Conservation (phyloP, 148 eudicot genomes). For the Vaccinium corymbosum region DNA sequence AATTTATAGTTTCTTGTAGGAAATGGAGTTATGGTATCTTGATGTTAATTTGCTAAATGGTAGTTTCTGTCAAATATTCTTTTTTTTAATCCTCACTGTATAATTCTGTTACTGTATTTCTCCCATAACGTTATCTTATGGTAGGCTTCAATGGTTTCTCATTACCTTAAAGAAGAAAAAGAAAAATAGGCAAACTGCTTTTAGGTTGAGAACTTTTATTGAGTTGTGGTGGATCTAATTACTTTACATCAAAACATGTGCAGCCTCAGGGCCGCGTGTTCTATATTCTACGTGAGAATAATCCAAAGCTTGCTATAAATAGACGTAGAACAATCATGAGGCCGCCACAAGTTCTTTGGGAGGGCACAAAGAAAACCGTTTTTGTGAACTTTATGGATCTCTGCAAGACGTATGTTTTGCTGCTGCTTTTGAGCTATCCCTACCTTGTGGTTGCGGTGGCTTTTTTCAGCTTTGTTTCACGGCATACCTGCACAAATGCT, state of each 20-base stretch:
- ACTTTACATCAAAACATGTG: slow-evolving; percentile 7
- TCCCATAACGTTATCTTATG: too few species aligned
- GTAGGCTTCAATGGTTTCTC: too few species aligned
- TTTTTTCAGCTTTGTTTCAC: neutral
- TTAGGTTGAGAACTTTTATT: neutral
- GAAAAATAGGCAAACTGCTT: too few species aligned
- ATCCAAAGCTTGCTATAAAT: slow-evolving; percentile 96
- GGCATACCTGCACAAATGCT: neutral
- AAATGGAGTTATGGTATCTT: too few species aligned
- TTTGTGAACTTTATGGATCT: slow-evolving; percentile 83
- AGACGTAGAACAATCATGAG: slow-evolving; percentile 94
- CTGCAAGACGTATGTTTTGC: neutral
- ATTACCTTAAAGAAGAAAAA: too few species aligned
- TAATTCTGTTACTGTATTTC: neutral
- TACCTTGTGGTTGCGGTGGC: neutral
- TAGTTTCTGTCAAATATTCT: neutral
- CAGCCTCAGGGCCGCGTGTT: slow-evolving; percentile 91
- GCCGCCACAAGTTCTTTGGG: slow-evolving; percentile 95
- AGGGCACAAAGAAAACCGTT: slow-evolving; percentile 95
- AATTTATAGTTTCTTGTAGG: too few species aligned
- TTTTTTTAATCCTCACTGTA: neutral
- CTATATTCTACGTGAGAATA: slow-evolving; percentile 85
- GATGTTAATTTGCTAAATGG: neutral
- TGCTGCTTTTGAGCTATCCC: neutral
- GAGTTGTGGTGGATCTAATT: neutral